These are phyloP conservation scores for Penicillium tannophilum DNA, from an alignment of 495 filamentous ascomycete species.

Conservation along the genomic window DNA sequence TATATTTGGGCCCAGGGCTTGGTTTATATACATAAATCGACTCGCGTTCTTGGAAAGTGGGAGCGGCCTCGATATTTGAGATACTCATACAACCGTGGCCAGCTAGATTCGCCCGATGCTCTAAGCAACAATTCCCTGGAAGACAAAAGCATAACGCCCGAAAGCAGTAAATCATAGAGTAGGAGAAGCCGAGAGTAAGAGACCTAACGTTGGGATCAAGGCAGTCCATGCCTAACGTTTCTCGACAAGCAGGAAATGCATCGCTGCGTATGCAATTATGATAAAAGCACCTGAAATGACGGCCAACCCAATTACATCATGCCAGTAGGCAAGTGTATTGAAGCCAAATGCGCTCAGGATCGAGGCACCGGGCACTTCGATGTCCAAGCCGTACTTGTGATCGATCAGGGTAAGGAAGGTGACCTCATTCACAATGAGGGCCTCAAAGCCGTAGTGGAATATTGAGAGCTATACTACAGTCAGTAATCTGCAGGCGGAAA, in stretches of 20 bases:
- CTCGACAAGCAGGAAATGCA: constrained; percentile 94
- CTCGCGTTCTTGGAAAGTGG: background rate
- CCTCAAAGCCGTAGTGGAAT: constrained; percentile 98
- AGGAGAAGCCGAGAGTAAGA: background rate
- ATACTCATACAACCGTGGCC: background rate
- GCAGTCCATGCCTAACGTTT: constrained; percentile 59
- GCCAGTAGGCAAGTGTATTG: constrained; percentile 79
- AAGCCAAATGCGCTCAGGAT: constrained; percentile 96
- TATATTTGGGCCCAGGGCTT: constrained; percentile 1
- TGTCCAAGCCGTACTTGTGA: constrained; percentile 92
- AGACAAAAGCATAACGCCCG: constrained; percentile 4
- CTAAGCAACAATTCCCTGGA: constrained; percentile 3
- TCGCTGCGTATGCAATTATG: constrained; percentile 83
- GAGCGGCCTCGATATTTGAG: background rate
- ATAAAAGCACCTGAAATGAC: constrained; percentile 83
- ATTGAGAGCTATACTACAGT: constrained; percentile 70
- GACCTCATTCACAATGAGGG: constrained; percentile 96
- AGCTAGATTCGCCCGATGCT: background rate
- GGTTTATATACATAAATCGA: constrained; percentile 22
- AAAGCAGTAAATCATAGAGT: background rate
- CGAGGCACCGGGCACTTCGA: constrained; percentile 91
- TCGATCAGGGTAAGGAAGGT: constrained; percentile 87
- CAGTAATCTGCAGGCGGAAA: background rate
- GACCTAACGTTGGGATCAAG: background rate
- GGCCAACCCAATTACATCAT: constrained; percentile 77